phyloP scores from a whole-genome alignment of 169 alveolate genomes.

The Eimeria necatrix region DNA sequence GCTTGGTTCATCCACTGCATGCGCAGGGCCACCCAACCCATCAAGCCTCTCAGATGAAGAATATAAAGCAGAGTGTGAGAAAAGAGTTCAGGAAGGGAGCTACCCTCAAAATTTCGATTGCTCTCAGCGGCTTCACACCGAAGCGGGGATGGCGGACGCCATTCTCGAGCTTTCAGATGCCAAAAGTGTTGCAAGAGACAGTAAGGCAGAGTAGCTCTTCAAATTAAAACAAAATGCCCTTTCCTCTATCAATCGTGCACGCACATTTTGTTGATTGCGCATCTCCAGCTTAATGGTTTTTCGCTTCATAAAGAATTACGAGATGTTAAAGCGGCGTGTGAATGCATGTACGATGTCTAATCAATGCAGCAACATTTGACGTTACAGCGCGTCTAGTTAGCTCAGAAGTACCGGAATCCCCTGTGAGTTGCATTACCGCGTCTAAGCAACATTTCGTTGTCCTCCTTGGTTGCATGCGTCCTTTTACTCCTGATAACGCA shows the following conservation, averaged over 20 bases:
- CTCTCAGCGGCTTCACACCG: conserved; percentile 68
- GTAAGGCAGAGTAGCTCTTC: conserved; percentile 31
- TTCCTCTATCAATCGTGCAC: not conserved
- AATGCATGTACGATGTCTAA: conserved; percentile 11
- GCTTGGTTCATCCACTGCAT: not conserved
- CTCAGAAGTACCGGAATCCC: conserved; percentile 36
- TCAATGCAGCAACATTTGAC: conserved; percentile 65
- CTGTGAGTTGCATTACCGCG: conserved; percentile 42
- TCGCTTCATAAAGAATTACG: not conserved
- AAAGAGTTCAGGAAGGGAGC: conserved; percentile 67
- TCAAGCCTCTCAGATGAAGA: conserved; percentile 67
- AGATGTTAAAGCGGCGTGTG: not conserved
- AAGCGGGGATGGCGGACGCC: conserved; percentile 75
- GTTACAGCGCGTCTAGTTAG: conserved; percentile 71
- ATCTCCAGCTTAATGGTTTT: not conserved
- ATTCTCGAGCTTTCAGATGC: conserved; percentile 73
- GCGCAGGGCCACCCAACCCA: conserved; percentile 69
- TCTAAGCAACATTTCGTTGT: not conserved
- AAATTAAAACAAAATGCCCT: not conserved
- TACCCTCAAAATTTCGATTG: conserved; percentile 65
- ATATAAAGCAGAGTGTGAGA: conserved; percentile 52
- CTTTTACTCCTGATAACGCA: not conserved
- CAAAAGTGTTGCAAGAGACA: conserved; percentile 32
- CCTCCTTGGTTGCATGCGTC: not conserved
- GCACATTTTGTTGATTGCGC: not conserved